Evolutionary conservation across 306 rosid species (phyloP).

Genomic region (Rosa persica): DNA sequence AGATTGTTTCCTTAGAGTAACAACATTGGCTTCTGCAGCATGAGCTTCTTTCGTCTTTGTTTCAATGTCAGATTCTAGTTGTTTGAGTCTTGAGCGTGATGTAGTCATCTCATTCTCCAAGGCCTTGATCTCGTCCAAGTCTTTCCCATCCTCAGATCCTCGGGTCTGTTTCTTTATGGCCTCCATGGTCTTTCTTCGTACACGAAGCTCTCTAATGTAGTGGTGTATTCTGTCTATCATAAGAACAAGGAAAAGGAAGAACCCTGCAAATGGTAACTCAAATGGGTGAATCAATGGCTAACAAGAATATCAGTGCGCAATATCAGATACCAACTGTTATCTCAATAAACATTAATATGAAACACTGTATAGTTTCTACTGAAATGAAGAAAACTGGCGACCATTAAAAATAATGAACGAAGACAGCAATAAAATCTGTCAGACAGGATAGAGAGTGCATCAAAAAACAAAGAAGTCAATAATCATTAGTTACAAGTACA

Average conservation of each 20-base stretch:
- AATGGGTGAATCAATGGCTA: conserved; percentile 5
- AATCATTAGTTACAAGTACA: neutral
- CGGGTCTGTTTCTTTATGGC: conserved; percentile 70
- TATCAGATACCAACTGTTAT: conserved; percentile 3
- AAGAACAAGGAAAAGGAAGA: conserved; percentile 67
- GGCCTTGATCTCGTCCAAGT: conserved; percentile 49
- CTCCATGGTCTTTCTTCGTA: conserved; percentile 85
- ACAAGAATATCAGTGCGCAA: conserved; percentile 16
- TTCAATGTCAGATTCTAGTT: conserved; percentile 62
- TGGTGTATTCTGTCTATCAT: conserved; percentile 91
- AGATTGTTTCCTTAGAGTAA: conserved; percentile 85
- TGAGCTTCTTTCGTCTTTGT: conserved; percentile 53
- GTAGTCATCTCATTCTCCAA: conserved; percentile 56
- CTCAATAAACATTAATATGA: neutral
- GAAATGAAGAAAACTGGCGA: neutral
- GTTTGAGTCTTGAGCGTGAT: conserved; percentile 43
- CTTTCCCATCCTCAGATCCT: conserved; percentile 58
- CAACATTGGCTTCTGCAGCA: conserved; percentile 65
- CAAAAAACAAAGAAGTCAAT: neutral
- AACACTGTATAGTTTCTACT: neutral
- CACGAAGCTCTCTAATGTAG: conserved; percentile 78
- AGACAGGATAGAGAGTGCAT: neutral
- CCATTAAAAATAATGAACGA: neutral
- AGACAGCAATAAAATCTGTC: neutral
- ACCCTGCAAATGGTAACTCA: conserved; percentile 56